Evolutionary conservation across 2,329 filamentous ascomycete genomes (phyloP).

Genomic region (Eurotiales sp.): DNA sequence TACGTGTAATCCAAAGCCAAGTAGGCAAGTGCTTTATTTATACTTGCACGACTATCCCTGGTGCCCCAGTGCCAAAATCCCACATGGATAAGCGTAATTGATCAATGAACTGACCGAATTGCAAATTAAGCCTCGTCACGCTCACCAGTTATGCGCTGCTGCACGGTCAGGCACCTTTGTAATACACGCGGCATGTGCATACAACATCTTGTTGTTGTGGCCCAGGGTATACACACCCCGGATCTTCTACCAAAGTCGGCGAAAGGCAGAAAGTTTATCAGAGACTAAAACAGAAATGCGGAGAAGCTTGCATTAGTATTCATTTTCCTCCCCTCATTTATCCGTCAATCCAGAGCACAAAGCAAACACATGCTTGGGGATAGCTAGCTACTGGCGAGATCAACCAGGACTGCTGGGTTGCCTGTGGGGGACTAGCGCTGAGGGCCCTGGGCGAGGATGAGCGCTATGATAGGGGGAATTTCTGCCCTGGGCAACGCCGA

Average conservation of each 20-base stretch:
- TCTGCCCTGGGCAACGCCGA: slow-evolving; percentile 6
- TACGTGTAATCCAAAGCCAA: too few relatives aligned
- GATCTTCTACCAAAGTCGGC: neutral
- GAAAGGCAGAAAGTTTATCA: neutral
- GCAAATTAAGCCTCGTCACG: too few relatives aligned
- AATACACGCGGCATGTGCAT: too few relatives aligned
- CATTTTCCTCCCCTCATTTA: neutral
- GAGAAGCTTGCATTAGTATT: neutral
- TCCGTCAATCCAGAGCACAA: neutral
- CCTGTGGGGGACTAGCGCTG: slow-evolving; percentile 1
- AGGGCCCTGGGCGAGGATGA: neutral
- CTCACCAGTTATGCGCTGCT: too few relatives aligned
- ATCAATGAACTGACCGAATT: neutral
- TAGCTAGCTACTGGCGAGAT: neutral
- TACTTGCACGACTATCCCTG: too few relatives aligned
- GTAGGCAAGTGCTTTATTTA: too few relatives aligned
- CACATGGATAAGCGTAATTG: neutral
- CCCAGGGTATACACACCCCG: neutral
- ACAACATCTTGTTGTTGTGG: too few relatives aligned
- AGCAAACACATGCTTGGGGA: neutral
- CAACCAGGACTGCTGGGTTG: neutral
- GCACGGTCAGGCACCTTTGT: too few relatives aligned
- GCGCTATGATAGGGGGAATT: slow-evolving; percentile 9
- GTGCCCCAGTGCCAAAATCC: too few relatives aligned
- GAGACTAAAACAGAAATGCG: neutral